Evolutionary conservation across 106 monocot species (phyloP), one percentile per base, ranked within the genome.

Genomic region (Iris macrosiphon): DNA sequence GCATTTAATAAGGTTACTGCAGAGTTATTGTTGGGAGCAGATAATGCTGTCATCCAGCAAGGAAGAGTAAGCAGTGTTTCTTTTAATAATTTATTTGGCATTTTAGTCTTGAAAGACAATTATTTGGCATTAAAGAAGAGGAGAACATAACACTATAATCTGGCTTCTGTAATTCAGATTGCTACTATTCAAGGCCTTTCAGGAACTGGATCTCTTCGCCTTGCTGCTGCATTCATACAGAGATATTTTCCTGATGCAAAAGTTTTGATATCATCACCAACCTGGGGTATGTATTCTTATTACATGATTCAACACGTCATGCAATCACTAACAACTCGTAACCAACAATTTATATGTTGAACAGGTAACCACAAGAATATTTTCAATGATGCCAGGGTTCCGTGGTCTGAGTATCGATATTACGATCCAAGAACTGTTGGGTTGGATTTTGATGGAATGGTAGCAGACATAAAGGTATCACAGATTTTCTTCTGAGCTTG

Each of bases 341-440:
- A 63, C 26, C 39, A 6, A 33, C 23, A 51, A 18, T 35, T 55
- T 50, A 22, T 53, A 37, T 59, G 11, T 65, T 57, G 37, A 64
- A 62, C 79, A 96, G 96, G 96, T 56, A 96, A 96, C 67, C 96
- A 96, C 71, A 96, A 96, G 76, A 96, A 96, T 53, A 96, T 96
- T 60, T 96, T 96, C 62, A 96, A 90, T 80, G 96, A 96, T 83
- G 82, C 96, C 27, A 77, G 85, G 49, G 96, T 96, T 61, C 90
- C 90, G 33, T 96, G 85, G 85, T 86, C 89, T 63, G 96, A 96
- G 35, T 96, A 96, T 65, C 67, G 90, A 22, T 96, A 96, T 56
- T 96, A 90, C 57, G 90, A 96, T 46, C 96, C 89, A 42, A 76
- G 81, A 65, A 96, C 89, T 40, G 85, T 96, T 48, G 96, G 96